Evolutionary conservation across 2,329 filamentous ascomycete species (phyloP).

Genomic region (Paraconiothyrium brasiliense): DNA sequence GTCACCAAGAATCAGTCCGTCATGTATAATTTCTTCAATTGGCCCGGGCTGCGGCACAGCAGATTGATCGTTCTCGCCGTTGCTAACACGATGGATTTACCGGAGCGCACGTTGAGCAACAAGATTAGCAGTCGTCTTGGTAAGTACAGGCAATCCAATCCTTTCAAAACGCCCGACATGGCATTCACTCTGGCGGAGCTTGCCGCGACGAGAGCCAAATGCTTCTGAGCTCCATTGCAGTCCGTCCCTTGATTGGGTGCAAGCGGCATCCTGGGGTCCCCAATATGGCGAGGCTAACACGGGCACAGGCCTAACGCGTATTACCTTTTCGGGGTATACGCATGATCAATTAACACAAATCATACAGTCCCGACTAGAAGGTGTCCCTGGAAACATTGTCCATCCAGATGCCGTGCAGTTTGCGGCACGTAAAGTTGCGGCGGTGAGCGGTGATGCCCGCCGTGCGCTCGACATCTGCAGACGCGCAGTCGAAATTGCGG

Average conservation of each 20-base stretch:
- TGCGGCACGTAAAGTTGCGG: constrained; percentile 93
- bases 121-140: constrained; percentile 87
- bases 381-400: constrained; percentile 88
- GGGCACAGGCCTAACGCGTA: constrained; percentile 76
- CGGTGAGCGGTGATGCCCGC: constrained; percentile 92
- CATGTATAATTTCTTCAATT: constrained; percentile 99
- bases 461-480: constrained; percentile 95
- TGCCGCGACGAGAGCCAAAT: constrained; percentile 30
- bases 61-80: constrained; percentile 95
- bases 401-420: constrained; percentile 95
- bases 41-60: constrained; percentile 91
- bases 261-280: constrained; percentile 31
- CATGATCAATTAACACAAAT: constrained; percentile 98
- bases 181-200: constrained; percentile 20
- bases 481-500: constrained; percentile 92
- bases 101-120: constrained; percentile 94
- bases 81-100: constrained; percentile 98
- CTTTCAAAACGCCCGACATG: constrained; percentile 27
- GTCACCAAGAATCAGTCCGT: constrained; percentile 99
- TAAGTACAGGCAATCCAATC: constrained; percentile 40
- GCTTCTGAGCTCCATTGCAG: constrained; percentile 25
- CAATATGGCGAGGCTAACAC: constrained; percentile 43
- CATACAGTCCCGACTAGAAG: constrained; percentile 90
- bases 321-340: constrained; percentile 97
- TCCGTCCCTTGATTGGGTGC: constrained; percentile 27